Percentiles rank a stretch among this genome's conserved stretches.
Evolutionary conservation across 371 early-diverging fungal species (phyloP).

Genomic region (Rozella allomycis): DNA sequence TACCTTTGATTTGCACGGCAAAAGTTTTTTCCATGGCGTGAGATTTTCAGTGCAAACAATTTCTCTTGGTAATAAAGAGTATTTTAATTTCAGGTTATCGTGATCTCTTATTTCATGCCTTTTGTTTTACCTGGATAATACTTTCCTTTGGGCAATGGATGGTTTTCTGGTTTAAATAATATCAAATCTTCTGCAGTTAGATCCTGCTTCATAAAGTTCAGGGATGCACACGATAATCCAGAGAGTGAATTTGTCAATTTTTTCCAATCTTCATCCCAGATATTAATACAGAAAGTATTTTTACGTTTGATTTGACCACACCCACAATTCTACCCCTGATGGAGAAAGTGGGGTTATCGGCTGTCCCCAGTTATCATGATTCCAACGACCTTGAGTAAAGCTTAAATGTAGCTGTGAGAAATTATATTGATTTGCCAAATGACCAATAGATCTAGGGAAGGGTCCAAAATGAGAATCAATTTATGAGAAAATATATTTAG

Average conservation of each 20-base stretch:
- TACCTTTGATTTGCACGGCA: conserved; percentile 76
- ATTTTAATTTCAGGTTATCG: too few relatives aligned
- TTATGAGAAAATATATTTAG: neutral
- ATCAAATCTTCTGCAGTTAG: conserved; percentile 43
- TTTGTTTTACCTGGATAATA: too few relatives aligned
- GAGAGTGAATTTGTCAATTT: conserved; percentile 71
- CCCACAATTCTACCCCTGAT: conserved; percentile 55
- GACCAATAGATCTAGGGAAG: conserved; percentile 64
- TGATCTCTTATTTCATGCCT: too few relatives aligned
- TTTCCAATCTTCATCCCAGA: conserved; percentile 48
- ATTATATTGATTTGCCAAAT: conserved; percentile 45
- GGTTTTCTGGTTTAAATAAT: conserved; percentile 32
- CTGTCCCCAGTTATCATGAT: conserved; percentile 52
- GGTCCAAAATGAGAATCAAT: conserved; percentile 42
- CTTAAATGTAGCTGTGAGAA: conserved; percentile 58
- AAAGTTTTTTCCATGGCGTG: conserved; percentile 81
- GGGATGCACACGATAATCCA: conserved; percentile 81
- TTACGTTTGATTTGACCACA: conserved; percentile 32
- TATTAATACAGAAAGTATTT: conserved; percentile 3
- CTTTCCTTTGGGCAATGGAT: too few relatives aligned
- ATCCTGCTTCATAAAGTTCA: conserved; percentile 71
- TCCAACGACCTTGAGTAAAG: conserved; percentile 77
- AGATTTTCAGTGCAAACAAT: conserved; percentile 90
- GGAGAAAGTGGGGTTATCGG: conserved; percentile 33
- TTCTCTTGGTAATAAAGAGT: conserved; percentile 33